phyloP scores from a whole-genome alignment of 345 rosid species.

The Sapria himalayana region DNA sequence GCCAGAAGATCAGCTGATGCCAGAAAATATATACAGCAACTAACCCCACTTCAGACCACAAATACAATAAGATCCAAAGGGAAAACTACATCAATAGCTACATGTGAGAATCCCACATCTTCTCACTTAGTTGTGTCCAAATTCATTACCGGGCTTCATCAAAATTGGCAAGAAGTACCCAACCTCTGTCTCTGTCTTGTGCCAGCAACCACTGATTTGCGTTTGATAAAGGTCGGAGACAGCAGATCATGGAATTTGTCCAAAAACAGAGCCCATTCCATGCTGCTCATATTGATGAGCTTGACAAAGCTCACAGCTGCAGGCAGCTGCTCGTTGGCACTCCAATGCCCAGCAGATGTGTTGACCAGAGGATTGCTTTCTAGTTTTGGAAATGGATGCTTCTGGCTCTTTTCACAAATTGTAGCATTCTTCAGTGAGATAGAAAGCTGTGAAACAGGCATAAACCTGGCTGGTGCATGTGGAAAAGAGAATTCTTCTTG shows the following conservation, averaged over 20 bases:
- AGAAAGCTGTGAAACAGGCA: slow-evolving; percentile 47
- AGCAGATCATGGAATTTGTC: slow-evolving; percentile 64
- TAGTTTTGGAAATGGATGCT: slow-evolving; percentile 18
- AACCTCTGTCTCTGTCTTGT: slow-evolving; percentile 89
- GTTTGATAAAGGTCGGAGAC: slow-evolving; percentile 40
- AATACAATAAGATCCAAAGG: too few species aligned
- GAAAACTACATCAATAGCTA: too few species aligned
- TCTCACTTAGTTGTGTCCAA: too few species aligned
- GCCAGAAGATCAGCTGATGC: too few species aligned
- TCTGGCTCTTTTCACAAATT: slow-evolving; percentile 30
- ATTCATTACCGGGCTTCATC: too few species aligned
- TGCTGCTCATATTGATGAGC: slow-evolving; percentile 67
- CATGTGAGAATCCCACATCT: too few species aligned
- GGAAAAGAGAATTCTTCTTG: slow-evolving; percentile 13
- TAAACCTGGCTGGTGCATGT: slow-evolving; percentile 15
- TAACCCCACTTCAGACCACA: too few species aligned
- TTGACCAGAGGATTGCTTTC: slow-evolving; percentile 30
- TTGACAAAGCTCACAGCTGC: slow-evolving; percentile 57
- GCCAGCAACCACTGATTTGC: slow-evolving; percentile 43
- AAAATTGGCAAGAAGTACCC: slow-evolving; percentile 98
- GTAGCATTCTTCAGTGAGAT: slow-evolving; percentile 43
- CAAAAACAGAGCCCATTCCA: slow-evolving; percentile 57
- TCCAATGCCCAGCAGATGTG: slow-evolving; percentile 60
- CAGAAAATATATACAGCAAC: not conserved
- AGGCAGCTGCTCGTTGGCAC: slow-evolving; percentile 82